These are phyloP conservation scores for Colletotrichum neosansevieriae DNA, from an alignment of 2,329 filamentous ascomycete genomes.

Conservation along the genomic window DNA sequence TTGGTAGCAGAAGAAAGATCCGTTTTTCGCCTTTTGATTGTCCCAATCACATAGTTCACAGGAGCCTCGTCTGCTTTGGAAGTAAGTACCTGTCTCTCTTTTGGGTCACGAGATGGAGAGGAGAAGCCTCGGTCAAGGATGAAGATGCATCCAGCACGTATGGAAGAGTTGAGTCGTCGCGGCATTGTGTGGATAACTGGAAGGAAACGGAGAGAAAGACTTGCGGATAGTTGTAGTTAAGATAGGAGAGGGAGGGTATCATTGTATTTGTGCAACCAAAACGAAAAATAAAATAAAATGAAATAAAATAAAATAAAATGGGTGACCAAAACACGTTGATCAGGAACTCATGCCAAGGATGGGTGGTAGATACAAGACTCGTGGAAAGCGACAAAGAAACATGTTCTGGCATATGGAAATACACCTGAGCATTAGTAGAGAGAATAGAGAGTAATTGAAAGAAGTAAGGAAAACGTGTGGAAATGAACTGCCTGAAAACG, in stretches of 20 bases:
- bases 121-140: too few relatives aligned
- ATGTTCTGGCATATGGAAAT: not conserved
- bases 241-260: conserved; percentile 37
- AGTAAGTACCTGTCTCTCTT: too few relatives aligned
- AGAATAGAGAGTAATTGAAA: not conserved
- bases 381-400: not conserved
- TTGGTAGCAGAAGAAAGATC: conserved; percentile 63
- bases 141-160: not conserved
- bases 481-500: not conserved
- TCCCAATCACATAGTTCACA: not conserved
- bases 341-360: conserved; percentile 5
- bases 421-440: conserved; percentile 21
- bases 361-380: conserved; percentile 11
- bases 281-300: not conserved
- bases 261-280: conserved; percentile 28
- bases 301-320: not conserved
- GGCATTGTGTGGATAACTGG: not conserved
- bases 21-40: not conserved
- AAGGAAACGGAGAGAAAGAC: not conserved
- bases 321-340: conserved; percentile 3
- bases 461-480: not conserved
- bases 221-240: not conserved
- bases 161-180: not conserved
- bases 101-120: too few relatives aligned
- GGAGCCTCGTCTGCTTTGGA: too few relatives aligned